These are phyloP conservation scores for Rugonectria rugulosa DNA, from an alignment of 2,329 filamentous ascomycete genomes.

Conservation along the genomic window DNA sequence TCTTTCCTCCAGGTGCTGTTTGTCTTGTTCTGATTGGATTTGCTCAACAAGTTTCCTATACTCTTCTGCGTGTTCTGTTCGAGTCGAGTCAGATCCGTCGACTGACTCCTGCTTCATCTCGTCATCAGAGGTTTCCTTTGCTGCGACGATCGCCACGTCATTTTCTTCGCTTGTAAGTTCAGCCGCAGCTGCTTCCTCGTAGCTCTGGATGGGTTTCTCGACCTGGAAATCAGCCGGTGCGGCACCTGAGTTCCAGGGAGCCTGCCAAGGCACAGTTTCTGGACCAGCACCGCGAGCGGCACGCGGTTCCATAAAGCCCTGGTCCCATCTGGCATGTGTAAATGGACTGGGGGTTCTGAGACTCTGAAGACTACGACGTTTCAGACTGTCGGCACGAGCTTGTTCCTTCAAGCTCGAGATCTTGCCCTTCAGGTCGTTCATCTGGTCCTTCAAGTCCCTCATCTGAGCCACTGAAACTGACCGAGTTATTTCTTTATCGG, in stretches of 20 bases:
- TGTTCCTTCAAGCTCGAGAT: slow-evolving; percentile 82
- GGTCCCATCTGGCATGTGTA: slow-evolving; percentile 66
- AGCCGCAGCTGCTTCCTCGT: slow-evolving; percentile 15
- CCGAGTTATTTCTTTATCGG: slow-evolving; percentile 63
- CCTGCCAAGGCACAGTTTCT: slow-evolving; percentile 30
- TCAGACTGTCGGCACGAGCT: slow-evolving; percentile 79
- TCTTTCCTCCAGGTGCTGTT: slow-evolving; percentile 36
- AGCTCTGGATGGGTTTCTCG: slow-evolving; percentile 6
- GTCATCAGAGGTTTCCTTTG: neutral
- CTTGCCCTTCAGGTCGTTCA: slow-evolving; percentile 84
- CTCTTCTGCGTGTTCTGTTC: slow-evolving; percentile 36
- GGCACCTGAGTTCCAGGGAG: slow-evolving; percentile 22
- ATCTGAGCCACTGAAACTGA: slow-evolving; percentile 78
- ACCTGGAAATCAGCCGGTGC: slow-evolving; percentile 16
- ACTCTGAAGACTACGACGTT: slow-evolving; percentile 78
- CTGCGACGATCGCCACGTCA: neutral
- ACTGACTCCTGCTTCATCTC: neutral
- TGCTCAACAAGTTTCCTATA: neutral
- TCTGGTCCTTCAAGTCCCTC: slow-evolving; percentile 79
- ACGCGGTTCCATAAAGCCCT: slow-evolving; percentile 34
- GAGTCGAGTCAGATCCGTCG: slow-evolving; percentile 22
- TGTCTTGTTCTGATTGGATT: neutral
- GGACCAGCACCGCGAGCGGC: slow-evolving; percentile 28
- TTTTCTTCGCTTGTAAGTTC: slow-evolving; percentile 14
- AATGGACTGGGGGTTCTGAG: slow-evolving; percentile 81